These are phyloP conservation scores for Amylocystis lapponica DNA, from an alignment of 768 basidiomycete species.

Conservation along the genomic window DNA sequence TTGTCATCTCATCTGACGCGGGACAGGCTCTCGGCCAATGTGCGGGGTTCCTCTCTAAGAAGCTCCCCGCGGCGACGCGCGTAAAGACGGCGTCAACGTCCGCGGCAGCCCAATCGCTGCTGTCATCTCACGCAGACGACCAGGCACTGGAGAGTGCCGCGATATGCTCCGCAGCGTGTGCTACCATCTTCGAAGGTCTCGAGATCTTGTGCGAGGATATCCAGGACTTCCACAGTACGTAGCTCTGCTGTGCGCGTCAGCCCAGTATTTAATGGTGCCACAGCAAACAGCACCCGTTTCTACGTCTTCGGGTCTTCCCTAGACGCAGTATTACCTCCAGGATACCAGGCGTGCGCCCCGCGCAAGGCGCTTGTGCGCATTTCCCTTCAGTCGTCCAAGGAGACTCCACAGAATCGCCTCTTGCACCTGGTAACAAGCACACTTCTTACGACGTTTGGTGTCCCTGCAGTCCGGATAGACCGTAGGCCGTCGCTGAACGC, in stretches of 20 bases:
- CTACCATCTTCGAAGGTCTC: constrained; percentile 53
- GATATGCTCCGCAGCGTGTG: constrained; percentile 66
- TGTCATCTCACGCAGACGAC: constrained; percentile 36
- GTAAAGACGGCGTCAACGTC: constrained; percentile 70
- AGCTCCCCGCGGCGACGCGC: constrained; percentile 46
- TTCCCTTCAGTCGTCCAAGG: constrained; percentile 7
- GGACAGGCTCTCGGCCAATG: constrained; percentile 76
- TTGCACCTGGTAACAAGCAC: constrained; percentile 18
- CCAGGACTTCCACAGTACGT: constrained; percentile 52
- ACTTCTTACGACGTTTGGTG: constrained; percentile 32
- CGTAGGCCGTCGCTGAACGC: constrained; percentile 49
- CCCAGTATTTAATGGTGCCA: too few species aligned
- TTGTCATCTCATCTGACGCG: too few species aligned
- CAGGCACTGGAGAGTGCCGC: constrained; percentile 53
- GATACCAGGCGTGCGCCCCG: constrained; percentile 6
- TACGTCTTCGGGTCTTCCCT: constrained; percentile 45
- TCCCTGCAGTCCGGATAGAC: constrained; percentile 51
- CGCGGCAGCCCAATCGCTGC: constrained; percentile 47
- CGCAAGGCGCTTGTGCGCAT: constrained; percentile 37
- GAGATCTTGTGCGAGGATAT: constrained; percentile 57
- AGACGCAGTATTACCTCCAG: constrained; percentile 23
- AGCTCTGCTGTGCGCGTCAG: not conserved
- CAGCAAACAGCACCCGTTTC: constrained; percentile 70
- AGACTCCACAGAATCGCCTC: constrained; percentile 4
- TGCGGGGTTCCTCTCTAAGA: constrained; percentile 45